A percentile compares a stretch with the other conserved stretches of the same genome.
These are phyloP conservation scores for Gymnopilus dilepis DNA, from an alignment of 768 basidiomycete species.

Conservation along the genomic window DNA sequence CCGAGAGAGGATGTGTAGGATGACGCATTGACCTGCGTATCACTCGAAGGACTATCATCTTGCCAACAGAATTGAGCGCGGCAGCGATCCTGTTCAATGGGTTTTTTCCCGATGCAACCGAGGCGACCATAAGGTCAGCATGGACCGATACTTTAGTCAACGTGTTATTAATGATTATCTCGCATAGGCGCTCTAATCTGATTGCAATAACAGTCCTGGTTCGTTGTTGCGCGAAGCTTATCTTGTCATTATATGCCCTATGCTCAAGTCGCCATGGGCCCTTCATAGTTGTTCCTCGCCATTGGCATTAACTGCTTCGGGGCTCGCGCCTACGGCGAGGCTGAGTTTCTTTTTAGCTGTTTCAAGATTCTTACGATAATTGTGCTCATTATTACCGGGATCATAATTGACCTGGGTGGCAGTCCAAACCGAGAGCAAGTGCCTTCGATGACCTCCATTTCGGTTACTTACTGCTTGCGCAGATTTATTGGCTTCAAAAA, in stretches of 20 bases:
- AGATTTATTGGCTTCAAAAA: slow-evolving; percentile 43
- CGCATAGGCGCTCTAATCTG: slow-evolving; percentile 16
- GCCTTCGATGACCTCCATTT: not conserved
- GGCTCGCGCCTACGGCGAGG: slow-evolving; percentile 43
- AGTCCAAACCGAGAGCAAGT: slow-evolving; percentile 42
- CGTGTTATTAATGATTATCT: not conserved
- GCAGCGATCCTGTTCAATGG: slow-evolving; percentile 23
- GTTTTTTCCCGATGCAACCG: slow-evolving; percentile 16
- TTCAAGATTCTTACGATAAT: slow-evolving; percentile 52
- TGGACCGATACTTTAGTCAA: not conserved
- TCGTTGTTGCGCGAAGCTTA: not conserved
- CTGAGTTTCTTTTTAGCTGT: slow-evolving; percentile 52
- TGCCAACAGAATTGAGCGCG: slow-evolving; percentile 23
- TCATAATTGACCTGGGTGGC: slow-evolving; percentile 55
- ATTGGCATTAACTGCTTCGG: slow-evolving; percentile 41
- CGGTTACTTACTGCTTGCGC: slow-evolving; percentile 16
- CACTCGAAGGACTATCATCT: slow-evolving; percentile 13
- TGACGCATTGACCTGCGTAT: not conserved
- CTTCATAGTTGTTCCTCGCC: slow-evolving; percentile 15
- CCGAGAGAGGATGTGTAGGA: not conserved
- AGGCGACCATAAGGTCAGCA: slow-evolving; percentile 11
- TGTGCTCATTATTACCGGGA: slow-evolving; percentile 47
- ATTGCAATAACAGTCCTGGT: slow-evolving; percentile 19
- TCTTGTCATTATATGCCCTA: not conserved
- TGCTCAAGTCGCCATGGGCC: not conserved